phyloP scores from a whole-genome alignment of 805 yeast genomes.

The Zygosaccharomyces bailii region DNA sequence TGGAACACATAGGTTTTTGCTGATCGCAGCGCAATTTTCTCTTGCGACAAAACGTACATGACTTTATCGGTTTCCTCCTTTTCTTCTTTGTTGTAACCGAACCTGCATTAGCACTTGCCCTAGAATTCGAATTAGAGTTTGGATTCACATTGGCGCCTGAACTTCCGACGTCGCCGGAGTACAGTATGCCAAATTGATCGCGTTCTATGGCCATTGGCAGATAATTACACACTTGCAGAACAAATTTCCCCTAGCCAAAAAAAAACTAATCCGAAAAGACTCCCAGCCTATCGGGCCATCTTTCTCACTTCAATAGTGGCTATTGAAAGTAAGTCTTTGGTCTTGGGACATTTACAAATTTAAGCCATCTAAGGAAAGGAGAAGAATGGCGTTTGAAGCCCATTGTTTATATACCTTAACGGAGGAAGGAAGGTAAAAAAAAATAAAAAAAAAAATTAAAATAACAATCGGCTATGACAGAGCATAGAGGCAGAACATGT shows the following conservation, averaged over 20 bases:
- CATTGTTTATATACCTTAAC: background rate
- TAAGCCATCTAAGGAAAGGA: too few species aligned
- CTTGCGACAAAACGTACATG: slow-evolving; percentile 30
- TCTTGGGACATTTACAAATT: too few species aligned
- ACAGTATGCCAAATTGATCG: background rate
- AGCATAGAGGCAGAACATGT: background rate
- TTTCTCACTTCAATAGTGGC: background rate
- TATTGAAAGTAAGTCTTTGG: background rate
- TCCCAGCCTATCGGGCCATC: slow-evolving; percentile 2
- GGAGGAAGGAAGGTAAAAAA: background rate
- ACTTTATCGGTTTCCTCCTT: slow-evolving; percentile 28
- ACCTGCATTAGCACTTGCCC: slow-evolving; percentile 2
- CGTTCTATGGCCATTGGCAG: slow-evolving; percentile 1
- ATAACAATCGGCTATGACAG: background rate
- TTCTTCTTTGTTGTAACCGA: slow-evolving; percentile 8
- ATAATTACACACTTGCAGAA: background rate
- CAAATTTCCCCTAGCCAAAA: background rate
- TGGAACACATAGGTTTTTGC: slow-evolving; percentile 27
- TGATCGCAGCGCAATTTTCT: slow-evolving; percentile 34
- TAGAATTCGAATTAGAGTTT: background rate
- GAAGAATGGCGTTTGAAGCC: background rate
- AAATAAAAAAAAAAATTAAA: slow-evolving; percentile 1
- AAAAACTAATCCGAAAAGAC: slow-evolving; percentile 1
- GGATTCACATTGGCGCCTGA: background rate
- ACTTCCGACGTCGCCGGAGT: background rate